phyloP scores from a whole-genome alignment of 805 yeast species.

The Candida verbasci region DNA sequence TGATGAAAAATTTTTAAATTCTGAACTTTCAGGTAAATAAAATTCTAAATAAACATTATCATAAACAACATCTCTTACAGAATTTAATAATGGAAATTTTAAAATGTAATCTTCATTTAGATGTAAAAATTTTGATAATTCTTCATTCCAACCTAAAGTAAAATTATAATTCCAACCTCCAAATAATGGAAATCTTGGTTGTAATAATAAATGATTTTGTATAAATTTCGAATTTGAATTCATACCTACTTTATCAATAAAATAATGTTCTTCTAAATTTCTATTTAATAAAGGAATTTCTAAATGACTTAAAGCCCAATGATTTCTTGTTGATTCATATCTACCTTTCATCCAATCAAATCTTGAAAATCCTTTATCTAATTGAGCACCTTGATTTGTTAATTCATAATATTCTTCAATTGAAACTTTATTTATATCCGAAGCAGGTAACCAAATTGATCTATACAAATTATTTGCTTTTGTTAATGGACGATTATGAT shows the following conservation, averaged over 20 bases:
- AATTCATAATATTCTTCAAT: constrained; percentile 85
- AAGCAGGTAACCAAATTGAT: constrained; percentile 84
- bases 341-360: constrained; percentile 66
- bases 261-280: constrained; percentile 57
- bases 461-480: constrained; percentile 59
- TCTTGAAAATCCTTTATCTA: constrained; percentile 73
- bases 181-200: constrained; percentile 90
- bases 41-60: constrained; percentile 56
- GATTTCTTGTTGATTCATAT: constrained; percentile 41
- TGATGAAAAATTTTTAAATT: constrained; percentile 48
- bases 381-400: constrained; percentile 67
- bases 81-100: constrained; percentile 67
- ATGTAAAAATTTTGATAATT: constrained; percentile 50
- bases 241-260: constrained; percentile 87
- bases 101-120: constrained; percentile 50
- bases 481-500: constrained; percentile 61
- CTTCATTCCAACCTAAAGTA: constrained; percentile 89
- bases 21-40: constrained; percentile 86
- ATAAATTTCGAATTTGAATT: constrained; percentile 68
- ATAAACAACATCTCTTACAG: constrained; percentile 68
- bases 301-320: constrained; percentile 58
- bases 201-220: constrained; percentile 48
- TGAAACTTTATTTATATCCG: constrained; percentile 62
- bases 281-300: constrained; percentile 49
- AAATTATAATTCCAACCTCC: constrained; percentile 97